Evolutionary conservation across 108 stramenopile genomes (phyloP).

Genomic region (Tribonema minus): DNA sequence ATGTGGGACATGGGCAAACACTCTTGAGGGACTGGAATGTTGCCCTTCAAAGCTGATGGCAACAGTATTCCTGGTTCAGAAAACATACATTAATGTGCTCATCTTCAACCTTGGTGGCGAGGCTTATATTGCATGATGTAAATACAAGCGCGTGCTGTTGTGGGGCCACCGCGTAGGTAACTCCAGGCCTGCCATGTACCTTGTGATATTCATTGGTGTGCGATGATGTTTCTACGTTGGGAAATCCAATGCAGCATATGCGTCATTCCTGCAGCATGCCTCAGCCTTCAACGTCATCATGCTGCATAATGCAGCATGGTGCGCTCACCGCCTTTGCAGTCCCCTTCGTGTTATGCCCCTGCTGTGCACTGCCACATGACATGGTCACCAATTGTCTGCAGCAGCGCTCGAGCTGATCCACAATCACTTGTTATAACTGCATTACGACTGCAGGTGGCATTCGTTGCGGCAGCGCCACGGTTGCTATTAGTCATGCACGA

Average conservation of each 20-base stretch:
- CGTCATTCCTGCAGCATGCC: not conserved
- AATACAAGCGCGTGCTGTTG: not conserved
- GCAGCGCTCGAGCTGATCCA: not conserved
- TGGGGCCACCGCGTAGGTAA: not conserved
- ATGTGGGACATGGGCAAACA: too few species aligned
- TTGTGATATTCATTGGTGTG: not conserved
- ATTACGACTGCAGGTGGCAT: constrained; percentile 3
- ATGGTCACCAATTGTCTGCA: too few species aligned
- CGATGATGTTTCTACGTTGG: not conserved
- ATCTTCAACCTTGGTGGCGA: too few species aligned
- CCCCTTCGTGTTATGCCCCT: not conserved
- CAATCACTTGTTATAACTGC: not conserved
- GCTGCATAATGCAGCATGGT: too few species aligned
- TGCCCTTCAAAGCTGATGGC: too few species aligned
- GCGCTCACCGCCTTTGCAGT: not conserved
- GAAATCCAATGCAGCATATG: not conserved
- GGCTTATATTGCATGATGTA: too few species aligned
- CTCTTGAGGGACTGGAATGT: too few species aligned
- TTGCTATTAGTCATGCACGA: constrained; percentile 22
- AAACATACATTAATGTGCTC: too few species aligned
- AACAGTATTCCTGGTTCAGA: too few species aligned
- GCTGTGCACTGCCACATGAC: not conserved
- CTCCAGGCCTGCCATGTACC: not conserved
- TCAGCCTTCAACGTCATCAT: not conserved
- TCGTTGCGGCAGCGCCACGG: constrained; percentile 21